Percentiles rank a stretch among this genome's conserved stretches.
These are phyloP conservation scores for Medicago truncatula DNA, from an alignment of 306 rosid species.

Conservation along the genomic window DNA sequence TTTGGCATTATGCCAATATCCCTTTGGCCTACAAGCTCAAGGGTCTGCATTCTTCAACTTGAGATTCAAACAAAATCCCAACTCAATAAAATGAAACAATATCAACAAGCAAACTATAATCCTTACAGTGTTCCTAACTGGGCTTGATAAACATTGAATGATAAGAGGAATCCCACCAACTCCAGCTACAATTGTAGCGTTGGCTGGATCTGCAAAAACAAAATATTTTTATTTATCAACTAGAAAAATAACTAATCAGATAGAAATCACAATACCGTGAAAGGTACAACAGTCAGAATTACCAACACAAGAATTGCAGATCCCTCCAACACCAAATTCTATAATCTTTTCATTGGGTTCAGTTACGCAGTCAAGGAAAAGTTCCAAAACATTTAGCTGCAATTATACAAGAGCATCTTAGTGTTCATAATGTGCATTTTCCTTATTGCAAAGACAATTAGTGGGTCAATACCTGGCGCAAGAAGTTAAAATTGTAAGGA, in stretches of 20 bases:
- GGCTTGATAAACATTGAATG: slow-evolving; percentile 88
- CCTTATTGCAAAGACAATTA: slow-evolving; percentile 15
- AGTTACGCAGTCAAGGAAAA: slow-evolving; percentile 83
- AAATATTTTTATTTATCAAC: slow-evolving; percentile 13
- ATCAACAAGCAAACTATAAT: slow-evolving; percentile 31
- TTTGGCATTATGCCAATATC: slow-evolving; percentile 7
- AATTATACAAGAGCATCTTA: neutral
- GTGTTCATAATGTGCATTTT: neutral
- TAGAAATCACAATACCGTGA: too few species aligned
- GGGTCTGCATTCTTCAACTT: slow-evolving; percentile 25
- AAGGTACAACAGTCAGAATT: slow-evolving; percentile 34
- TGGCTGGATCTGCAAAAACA: slow-evolving; percentile 57
- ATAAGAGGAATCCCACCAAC: slow-evolving; percentile 75
- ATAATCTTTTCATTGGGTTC: slow-evolving; percentile 93
- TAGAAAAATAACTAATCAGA: too few species aligned
- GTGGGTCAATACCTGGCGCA: slow-evolving; percentile 67
- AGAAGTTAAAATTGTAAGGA: slow-evolving; percentile 79
- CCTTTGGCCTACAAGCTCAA: slow-evolving; percentile 22
- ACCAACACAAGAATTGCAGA: slow-evolving; percentile 90
- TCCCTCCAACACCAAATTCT: slow-evolving; percentile 86
- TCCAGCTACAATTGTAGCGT: slow-evolving; percentile 62
- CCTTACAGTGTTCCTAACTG: slow-evolving; percentile 87
- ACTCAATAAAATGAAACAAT: slow-evolving; percentile 4
- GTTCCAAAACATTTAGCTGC: slow-evolving; percentile 91
- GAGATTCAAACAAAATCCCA: slow-evolving; percentile 23